Percentiles rank a stretch among this genome's conserved stretches.
Evolutionary conservation across 2,329 filamentous ascomycete species (phyloP).

Genomic region (Davidsoniella eucalypti): DNA sequence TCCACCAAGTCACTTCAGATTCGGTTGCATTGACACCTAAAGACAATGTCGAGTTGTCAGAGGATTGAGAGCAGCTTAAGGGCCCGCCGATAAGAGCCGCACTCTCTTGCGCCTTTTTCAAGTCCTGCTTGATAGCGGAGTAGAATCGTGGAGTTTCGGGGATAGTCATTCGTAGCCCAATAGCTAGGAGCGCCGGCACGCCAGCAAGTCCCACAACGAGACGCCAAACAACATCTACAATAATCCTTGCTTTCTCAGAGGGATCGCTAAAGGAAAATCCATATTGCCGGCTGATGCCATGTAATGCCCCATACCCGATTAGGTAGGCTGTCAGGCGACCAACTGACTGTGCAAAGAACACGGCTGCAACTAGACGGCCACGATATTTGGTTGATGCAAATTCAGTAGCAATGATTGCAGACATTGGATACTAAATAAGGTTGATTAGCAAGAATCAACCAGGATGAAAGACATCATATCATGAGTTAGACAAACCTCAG

Average conservation of each 20-base stretch:
- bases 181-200: constrained; percentile 29
- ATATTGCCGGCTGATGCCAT: constrained; percentile 8
- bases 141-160: constrained; percentile 29
- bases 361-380: constrained; percentile 17
- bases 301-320: constrained; percentile 32
- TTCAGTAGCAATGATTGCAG: constrained; percentile 18
- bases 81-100: constrained; percentile 7
- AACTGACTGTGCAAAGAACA: constrained; percentile 19
- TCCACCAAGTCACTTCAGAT: constrained; percentile 8
- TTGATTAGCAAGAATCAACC: neutral
- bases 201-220: constrained; percentile 32
- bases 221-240: constrained; percentile 32
- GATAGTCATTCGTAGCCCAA: constrained; percentile 31
- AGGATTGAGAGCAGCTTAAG: constrained; percentile 4
- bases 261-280: constrained; percentile 6
- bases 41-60: constrained; percentile 7
- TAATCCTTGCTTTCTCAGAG: constrained; percentile 14
- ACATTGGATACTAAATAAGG: constrained; percentile 18
- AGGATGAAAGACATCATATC: neutral
- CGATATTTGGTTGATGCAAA: constrained; percentile 17
- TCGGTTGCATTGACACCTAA: neutral
- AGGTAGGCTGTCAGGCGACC: constrained; percentile 33
- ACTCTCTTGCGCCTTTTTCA: constrained; percentile 16
- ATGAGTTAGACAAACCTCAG: constrained; percentile 15
- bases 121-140: constrained; percentile 12